phyloP scores from a whole-genome alignment of 306 rosid species.

The Lupinus albus region DNA sequence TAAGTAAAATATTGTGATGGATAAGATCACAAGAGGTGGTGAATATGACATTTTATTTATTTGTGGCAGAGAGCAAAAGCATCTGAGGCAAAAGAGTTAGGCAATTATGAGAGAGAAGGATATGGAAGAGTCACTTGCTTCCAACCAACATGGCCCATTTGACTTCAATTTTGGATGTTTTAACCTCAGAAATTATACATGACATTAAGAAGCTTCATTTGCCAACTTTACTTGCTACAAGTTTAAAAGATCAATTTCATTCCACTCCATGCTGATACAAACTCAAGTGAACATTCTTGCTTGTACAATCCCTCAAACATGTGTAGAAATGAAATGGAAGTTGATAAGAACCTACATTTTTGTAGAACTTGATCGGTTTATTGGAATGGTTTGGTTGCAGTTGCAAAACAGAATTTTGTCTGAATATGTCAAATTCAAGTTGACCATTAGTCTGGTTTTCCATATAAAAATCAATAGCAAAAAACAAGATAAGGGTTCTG shows the following conservation, averaged over 20 bases:
- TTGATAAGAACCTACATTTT: conserved; percentile 43
- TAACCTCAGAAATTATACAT: conserved; percentile 50
- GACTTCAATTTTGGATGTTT: conserved; percentile 63
- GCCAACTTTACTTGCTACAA: conserved; percentile 30
- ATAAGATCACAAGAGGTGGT: conserved; percentile 25
- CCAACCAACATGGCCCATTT: conserved; percentile 79
- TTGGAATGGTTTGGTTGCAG: conserved; percentile 20
- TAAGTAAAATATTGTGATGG: conserved; percentile 21
- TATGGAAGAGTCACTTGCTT: conserved; percentile 66
- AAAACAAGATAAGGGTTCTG: not conserved
- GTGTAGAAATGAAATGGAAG: conserved; percentile 47
- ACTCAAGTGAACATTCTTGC: conserved; percentile 61
- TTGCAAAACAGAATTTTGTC: conserved; percentile 7
- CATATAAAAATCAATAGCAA: not conserved
- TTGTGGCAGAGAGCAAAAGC: conserved; percentile 74
- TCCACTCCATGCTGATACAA: conserved; percentile 47
- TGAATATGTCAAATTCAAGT: not conserved
- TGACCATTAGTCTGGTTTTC: not conserved
- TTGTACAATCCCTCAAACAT: conserved; percentile 52
- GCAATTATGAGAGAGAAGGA: conserved; percentile 64
- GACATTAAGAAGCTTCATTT: conserved; percentile 53
- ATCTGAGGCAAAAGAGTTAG: conserved; percentile 70
- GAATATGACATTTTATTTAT: conserved; percentile 31
- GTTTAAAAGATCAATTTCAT: conserved; percentile 51
- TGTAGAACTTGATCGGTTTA: not conserved